Conservation (phyloP, 345 rosid species). For the Gossypium anomalum region DNA sequence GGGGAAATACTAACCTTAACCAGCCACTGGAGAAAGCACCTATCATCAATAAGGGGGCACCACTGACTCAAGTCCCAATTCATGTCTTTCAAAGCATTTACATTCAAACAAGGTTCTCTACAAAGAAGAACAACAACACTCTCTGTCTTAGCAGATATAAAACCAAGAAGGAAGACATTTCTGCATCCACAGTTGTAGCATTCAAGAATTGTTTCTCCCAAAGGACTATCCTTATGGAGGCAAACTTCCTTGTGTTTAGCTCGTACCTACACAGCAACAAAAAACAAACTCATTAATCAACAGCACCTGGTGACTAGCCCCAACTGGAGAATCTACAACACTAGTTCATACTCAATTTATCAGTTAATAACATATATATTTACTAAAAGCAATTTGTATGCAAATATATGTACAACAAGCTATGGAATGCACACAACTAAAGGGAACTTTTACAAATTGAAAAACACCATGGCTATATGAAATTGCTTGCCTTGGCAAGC, state of each 20-base stretch:
- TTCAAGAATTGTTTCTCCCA: slow-evolving; percentile 97
- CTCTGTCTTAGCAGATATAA: slow-evolving; percentile 95
- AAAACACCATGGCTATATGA: neutral
- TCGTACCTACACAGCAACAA: slow-evolving; percentile 60
- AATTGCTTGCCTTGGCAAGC: neutral
- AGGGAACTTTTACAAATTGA: neutral
- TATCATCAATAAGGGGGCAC: slow-evolving; percentile 98
- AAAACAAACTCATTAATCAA: slow-evolving; percentile 12
- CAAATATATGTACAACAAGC: neutral
- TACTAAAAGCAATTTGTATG: neutral
- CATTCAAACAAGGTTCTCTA: slow-evolving; percentile 95
- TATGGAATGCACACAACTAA: neutral
- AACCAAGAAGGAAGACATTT: slow-evolving; percentile 96
- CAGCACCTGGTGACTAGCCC: neutral
- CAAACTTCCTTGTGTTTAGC: slow-evolving; percentile 99
- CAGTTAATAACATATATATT: neutral
- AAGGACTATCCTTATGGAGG: slow-evolving; percentile 97
- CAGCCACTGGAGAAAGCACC: slow-evolving; percentile 98
- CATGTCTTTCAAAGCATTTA: slow-evolving; percentile 98
- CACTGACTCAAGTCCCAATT: slow-evolving; percentile 99
- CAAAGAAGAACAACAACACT: slow-evolving; percentile 99
- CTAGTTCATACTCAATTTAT: neutral
- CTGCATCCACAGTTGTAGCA: slow-evolving; percentile 99
- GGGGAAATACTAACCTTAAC: slow-evolving; percentile 63
- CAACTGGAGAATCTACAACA: neutral